Evolutionary conservation across 352 stramenopile genomes (phyloP).

Genomic region (Pythium guiyangense): DNA sequence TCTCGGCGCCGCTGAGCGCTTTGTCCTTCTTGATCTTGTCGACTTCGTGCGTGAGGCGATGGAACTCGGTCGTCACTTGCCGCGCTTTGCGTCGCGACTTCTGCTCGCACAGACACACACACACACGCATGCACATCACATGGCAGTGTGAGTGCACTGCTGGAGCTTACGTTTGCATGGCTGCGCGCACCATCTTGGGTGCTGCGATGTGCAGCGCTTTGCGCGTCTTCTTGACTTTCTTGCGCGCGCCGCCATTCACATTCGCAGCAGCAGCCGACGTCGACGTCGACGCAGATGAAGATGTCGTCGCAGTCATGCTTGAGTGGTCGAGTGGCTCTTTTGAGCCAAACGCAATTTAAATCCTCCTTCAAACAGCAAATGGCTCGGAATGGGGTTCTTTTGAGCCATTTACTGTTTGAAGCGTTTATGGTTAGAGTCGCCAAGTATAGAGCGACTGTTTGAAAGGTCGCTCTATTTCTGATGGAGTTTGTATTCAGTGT

Average conservation of each 20-base stretch:
- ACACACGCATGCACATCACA: too few relatives aligned
- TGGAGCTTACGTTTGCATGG: too few relatives aligned
- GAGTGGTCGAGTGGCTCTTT: too few relatives aligned
- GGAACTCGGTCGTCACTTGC: constrained; percentile 74
- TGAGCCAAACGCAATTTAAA: too few relatives aligned
- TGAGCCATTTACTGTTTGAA: too few relatives aligned
- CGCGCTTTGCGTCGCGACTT: constrained; percentile 71
- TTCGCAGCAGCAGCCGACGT: background rate
- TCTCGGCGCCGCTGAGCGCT: constrained; percentile 17
- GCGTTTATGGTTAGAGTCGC: too few relatives aligned
- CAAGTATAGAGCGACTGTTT: too few relatives aligned
- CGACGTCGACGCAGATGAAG: background rate
- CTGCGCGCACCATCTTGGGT: constrained; percentile 27
- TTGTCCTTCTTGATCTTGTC: constrained; percentile 49
- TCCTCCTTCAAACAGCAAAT: too few relatives aligned
- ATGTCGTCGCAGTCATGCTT: background rate
- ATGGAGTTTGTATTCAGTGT: too few relatives aligned
- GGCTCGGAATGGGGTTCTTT: too few relatives aligned
- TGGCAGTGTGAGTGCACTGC: too few relatives aligned
- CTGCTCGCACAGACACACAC: constrained; percentile 7
- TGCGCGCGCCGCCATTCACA: constrained; percentile 14
- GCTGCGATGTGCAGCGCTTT: constrained; percentile 57
- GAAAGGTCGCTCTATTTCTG: too few relatives aligned
- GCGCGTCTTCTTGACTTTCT: constrained; percentile 48
- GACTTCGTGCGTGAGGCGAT: constrained; percentile 69